A percentile compares a stretch with the other conserved stretches of the same genome.
phyloP scores from a whole-genome alignment of 2,329 filamentous ascomycete species.

The Sphaerostilbella broomeana region DNA sequence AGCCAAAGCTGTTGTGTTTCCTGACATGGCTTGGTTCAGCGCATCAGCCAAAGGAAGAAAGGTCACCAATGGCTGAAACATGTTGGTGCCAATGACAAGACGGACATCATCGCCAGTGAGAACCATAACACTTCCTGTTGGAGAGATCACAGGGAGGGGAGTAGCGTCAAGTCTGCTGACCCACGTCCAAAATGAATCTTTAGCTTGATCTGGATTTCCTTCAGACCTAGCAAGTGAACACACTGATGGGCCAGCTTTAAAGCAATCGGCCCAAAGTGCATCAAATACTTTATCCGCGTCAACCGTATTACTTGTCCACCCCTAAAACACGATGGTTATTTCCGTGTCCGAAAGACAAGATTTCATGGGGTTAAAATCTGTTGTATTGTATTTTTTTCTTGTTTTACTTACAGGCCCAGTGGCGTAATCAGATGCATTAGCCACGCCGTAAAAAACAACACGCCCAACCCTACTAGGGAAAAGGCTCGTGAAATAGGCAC shows the following conservation, averaged over 20 bases:
- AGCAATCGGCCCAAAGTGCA: slow-evolving; percentile 1
- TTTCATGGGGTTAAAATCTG: not conserved
- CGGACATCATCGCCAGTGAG: slow-evolving; percentile 3
- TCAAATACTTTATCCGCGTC: slow-evolving; percentile 2
- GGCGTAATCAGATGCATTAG: slow-evolving; percentile 17
- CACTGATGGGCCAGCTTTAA: slow-evolving; percentile 3
- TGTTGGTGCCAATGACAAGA: not conserved
- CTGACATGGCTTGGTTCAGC: not conserved
- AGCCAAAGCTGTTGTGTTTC: slow-evolving; percentile 1
- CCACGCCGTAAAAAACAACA: slow-evolving; percentile 33
- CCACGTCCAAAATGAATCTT: slow-evolving; percentile 1
- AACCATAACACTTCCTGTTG: not conserved
- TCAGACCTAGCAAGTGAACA: slow-evolving; percentile 1
- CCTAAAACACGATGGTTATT: slow-evolving; percentile 1
- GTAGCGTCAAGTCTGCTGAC: not conserved
- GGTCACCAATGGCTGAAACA: not conserved
- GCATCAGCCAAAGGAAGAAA: not conserved
- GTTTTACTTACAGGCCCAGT: slow-evolving; percentile 5
- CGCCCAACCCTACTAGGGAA: slow-evolving; percentile 37
- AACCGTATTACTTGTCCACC: slow-evolving; percentile 1
- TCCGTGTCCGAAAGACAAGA: too few relatives aligned
- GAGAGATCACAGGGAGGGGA: not conserved
- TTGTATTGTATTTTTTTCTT: too few relatives aligned
- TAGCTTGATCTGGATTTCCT: not conserved
- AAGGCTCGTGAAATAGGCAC: slow-evolving; percentile 35